Conservation (phyloP, 345 rosid genomes). For the Heritiera littoralis region DNA sequence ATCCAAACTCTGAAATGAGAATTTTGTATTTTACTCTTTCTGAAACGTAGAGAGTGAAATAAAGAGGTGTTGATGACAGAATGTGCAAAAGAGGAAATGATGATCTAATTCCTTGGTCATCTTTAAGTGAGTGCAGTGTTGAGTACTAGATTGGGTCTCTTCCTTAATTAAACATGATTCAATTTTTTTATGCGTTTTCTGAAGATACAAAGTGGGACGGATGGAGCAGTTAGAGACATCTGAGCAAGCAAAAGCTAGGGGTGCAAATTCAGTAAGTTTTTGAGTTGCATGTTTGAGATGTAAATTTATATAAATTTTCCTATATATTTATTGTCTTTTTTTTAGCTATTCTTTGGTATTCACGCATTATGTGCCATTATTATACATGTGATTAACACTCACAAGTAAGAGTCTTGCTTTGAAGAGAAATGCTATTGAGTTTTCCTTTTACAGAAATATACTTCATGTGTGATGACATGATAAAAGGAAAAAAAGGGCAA, state of each 20-base stretch:
- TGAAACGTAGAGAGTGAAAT: constrained; percentile 13
- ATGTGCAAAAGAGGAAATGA: constrained; percentile 2
- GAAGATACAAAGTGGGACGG: constrained; percentile 92
- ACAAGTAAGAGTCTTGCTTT: neutral
- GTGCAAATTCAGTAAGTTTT: constrained; percentile 69
- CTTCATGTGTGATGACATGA: neutral
- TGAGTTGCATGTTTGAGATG: constrained; percentile 19
- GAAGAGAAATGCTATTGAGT: neutral
- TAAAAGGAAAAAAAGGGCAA: neutral
- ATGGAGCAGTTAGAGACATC: constrained; percentile 94
- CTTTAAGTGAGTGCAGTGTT: neutral
- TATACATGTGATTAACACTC: neutral
- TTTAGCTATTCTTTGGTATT: constrained; percentile 7
- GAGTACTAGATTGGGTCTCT: constrained; percentile 13
- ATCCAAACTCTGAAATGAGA: neutral
- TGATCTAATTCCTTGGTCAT: neutral
- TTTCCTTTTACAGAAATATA: neutral
- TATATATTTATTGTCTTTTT: neutral
- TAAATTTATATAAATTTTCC: constrained; percentile 5
- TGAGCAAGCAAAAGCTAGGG: constrained; percentile 80
- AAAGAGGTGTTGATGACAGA: neutral
- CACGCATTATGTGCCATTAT: neutral
- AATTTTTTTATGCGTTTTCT: constrained; percentile 28
- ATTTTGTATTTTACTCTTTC: constrained; percentile 1
- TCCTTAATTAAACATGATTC: constrained; percentile 13